Evolutionary conservation across 192 early-diverging fungal genomes (phyloP).

Genomic region (Fimicolochytrium jonesii): DNA sequence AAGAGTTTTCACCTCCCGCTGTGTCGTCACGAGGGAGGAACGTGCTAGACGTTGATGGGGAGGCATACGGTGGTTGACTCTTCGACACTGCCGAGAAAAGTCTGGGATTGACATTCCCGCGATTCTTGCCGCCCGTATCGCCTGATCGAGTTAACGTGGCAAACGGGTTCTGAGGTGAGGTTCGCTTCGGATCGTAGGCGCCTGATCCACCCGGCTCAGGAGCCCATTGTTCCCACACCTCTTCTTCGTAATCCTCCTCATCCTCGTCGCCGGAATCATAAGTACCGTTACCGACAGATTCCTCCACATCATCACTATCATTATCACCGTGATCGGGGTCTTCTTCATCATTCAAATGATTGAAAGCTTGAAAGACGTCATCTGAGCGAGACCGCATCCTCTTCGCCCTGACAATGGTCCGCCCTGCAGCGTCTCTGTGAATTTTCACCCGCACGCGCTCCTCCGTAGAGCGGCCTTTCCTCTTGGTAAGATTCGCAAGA

Average conservation of each 20-base stretch:
- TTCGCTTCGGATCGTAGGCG: background rate
- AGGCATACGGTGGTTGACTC: background rate
- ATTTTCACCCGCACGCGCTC: constrained; percentile 29
- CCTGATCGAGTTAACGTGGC: background rate
- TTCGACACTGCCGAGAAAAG: background rate
- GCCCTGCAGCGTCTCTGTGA: constrained; percentile 4
- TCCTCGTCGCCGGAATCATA: no score
- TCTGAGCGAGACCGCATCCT: constrained; percentile 8
- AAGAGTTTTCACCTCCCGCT: background rate
- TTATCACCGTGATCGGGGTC: background rate
- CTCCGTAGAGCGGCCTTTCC: background rate
- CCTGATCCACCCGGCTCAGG: background rate
- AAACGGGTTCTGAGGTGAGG: no score
- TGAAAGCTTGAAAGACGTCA: background rate
- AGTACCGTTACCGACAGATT: no score
- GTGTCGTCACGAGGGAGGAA: background rate
- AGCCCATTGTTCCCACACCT: constrained; percentile 5
- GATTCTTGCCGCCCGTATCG: background rate
- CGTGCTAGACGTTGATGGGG: background rate
- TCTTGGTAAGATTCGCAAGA: no score
- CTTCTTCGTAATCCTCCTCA: constrained; percentile 16
- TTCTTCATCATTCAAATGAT: constrained; percentile 1
- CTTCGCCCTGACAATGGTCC: constrained; percentile 20
- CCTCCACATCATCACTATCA: constrained; percentile 3
- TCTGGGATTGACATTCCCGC: background rate